phyloP scores from a whole-genome alignment of 1,284 basidiomycete species.

The Cutaneotrichosporon curvatum region DNA sequence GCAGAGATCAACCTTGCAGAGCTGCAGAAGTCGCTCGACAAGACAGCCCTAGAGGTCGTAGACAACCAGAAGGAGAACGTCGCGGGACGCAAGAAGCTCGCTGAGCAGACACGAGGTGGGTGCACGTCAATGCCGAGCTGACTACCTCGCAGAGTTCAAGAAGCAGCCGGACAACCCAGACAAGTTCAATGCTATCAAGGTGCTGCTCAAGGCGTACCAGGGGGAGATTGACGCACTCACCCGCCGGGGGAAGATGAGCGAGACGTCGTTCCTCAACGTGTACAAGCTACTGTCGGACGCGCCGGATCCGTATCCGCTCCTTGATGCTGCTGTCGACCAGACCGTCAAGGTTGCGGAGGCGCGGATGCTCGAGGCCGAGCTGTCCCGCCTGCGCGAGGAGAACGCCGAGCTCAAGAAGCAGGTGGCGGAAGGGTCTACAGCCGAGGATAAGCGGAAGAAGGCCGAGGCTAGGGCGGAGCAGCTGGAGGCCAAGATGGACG shows the following conservation, averaged over 20 bases:
- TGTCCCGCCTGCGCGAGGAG: slow-evolving; percentile 65
- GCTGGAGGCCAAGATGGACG: slow-evolving; percentile 88
- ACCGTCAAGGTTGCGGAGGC: slow-evolving; percentile 79
- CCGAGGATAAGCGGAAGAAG: slow-evolving; percentile 69
- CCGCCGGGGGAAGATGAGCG: slow-evolving; percentile 79
- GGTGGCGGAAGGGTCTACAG: slow-evolving; percentile 57
- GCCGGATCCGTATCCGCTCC: slow-evolving; percentile 89
- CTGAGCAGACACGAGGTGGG: slow-evolving; percentile 84
- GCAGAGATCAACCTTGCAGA: slow-evolving; percentile 79
- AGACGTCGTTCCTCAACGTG: slow-evolving; percentile 86
- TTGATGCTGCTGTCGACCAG: slow-evolving; percentile 89
- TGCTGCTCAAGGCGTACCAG: slow-evolving; percentile 89
- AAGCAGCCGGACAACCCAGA: slow-evolving; percentile 75
- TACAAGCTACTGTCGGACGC: slow-evolving; percentile 91
- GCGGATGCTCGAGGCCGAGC: slow-evolving; percentile 62
- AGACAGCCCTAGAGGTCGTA: slow-evolving; percentile 86
- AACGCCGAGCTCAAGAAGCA: slow-evolving; percentile 68
- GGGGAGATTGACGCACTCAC: slow-evolving; percentile 92
- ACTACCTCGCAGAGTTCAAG: slow-evolving; percentile 69
- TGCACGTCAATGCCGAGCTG: not conserved
- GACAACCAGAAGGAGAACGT: slow-evolving; percentile 96
- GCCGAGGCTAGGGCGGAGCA: slow-evolving; percentile 65
- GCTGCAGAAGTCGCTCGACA: slow-evolving; percentile 84
- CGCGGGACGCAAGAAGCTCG: slow-evolving; percentile 81
- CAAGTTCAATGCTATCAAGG: slow-evolving; percentile 77